Base-by-base conservation (phyloP, 371 early-diverging fungal genomes). In the Quaeritorhiza haematococci region DNA sequence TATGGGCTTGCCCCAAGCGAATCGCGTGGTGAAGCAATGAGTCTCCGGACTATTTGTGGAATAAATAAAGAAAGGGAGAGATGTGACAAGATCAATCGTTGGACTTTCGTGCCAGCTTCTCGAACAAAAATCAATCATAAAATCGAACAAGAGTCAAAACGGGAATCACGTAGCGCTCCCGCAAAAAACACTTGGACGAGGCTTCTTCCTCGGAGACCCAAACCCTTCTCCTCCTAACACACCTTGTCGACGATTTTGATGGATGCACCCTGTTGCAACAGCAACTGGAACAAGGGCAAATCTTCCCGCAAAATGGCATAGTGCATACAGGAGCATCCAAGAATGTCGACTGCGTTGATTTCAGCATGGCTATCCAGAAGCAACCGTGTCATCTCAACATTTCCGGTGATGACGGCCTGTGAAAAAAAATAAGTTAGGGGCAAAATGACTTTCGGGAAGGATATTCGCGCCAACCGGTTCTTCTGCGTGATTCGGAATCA, bases 1-100 rank as follows among this genome's bases (percentile, higher is more conserved):
- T 3, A 3, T 61, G 55, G 1, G 26, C 24, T 29, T 26, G 3
- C 1, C 43, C 50, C 28, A 61, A 29, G 2, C 61, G 55, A 6
- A 41, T 49, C 24, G 61, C 61, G 32, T 61, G 61, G 49, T 61
- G 61, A 2, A 60, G 54, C 30, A 60, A 21, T 3, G 61, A 13
- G 30, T 55, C 48, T 26, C 24, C 29, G 3, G 49, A 47, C 61
- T 55, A 48, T 17, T 3, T 3, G 1, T 27, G 2, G 19, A 21
- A 46, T 57, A 17, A 55, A 6, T 26, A 38, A 51, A 10, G 38
- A 32, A 51, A 7, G n/a, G 23, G 34, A 47, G 8, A 47, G 8
- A 8, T 47, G 38, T 38, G 38, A 13, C n/a, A n/a, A 10, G n/a
- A 38, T 38, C 38, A n/a, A 13, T 10, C 38, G n/a, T n/a, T 38